These are phyloP conservation scores for Boletales sp. DNA, from an alignment of 768 basidiomycete species.

Conservation along the genomic window DNA sequence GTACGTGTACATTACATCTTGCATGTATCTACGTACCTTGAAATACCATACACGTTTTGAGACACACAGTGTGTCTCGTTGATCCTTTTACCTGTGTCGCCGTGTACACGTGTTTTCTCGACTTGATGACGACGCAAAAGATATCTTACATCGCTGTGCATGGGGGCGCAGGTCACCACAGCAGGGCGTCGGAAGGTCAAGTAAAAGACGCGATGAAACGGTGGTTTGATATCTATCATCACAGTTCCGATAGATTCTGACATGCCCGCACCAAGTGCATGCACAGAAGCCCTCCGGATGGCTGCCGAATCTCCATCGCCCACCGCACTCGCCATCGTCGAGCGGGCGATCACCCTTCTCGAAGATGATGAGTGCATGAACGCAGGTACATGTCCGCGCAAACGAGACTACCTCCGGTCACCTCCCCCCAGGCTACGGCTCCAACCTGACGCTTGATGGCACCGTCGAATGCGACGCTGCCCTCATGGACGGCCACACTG, in stretches of 20 bases:
- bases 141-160: conserved; percentile 59
- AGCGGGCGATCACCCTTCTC: conserved; percentile 51
- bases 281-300: conserved; percentile 38
- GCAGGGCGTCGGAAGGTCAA: conserved; percentile 41
- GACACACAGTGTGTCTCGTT: neutral
- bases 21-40: conserved; percentile 20
- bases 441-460: conserved; percentile 74
- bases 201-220: conserved; percentile 55
- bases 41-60: conserved; percentile 19
- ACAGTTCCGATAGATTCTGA: neutral
- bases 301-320: conserved; percentile 8
- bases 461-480: conserved; percentile 81
- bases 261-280: conserved; percentile 42
- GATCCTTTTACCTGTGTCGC: neutral
- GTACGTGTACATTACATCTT: conserved; percentile 17
- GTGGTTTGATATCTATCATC: conserved; percentile 32
- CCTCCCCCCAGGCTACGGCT: conserved; percentile 55
- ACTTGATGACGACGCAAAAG: conserved; percentile 13
- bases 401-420: too few relatives aligned
- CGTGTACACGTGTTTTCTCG: neutral
- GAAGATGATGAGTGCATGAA: conserved; percentile 70
- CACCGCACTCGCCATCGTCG: conserved; percentile 45
- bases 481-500: conserved; percentile 52
- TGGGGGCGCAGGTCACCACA: conserved; percentile 75
- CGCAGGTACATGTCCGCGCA: conserved; percentile 45